Evolutionary conservation across 2,329 filamentous ascomycete genomes (phyloP).

Genomic region (Lojkania enalia): DNA sequence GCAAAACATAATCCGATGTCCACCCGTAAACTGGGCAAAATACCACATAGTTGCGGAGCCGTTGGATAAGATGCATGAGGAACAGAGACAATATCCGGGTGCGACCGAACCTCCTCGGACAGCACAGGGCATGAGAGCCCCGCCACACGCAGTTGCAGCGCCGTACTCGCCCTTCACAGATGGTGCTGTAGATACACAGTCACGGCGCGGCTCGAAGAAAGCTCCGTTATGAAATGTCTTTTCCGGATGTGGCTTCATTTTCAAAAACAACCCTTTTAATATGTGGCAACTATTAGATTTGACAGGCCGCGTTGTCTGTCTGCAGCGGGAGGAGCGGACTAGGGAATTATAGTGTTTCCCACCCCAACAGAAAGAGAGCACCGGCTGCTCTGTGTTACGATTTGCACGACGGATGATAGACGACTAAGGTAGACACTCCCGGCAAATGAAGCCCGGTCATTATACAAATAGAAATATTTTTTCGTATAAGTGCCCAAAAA

Average conservation of each 20-base stretch:
- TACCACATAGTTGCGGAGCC: constrained; percentile 88
- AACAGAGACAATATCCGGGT: constrained; percentile 63
- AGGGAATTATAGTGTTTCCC: constrained; percentile 6
- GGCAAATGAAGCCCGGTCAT: too few species aligned
- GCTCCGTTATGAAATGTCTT: constrained; percentile 31
- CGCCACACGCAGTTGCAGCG: constrained; percentile 58
- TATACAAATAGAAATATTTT: too few species aligned
- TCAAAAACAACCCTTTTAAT: neutral
- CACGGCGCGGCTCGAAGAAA: constrained; percentile 38
- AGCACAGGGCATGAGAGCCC: constrained; percentile 44
- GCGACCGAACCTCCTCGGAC: constrained; percentile 45
- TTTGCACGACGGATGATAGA: constrained; percentile 33
- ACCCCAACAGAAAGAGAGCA: constrained; percentile 26
- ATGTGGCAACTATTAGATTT: neutral
- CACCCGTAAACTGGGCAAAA: constrained; percentile 91
- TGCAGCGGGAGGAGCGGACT: neutral
- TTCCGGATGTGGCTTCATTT: too few species aligned
- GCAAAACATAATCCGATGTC: constrained; percentile 82
- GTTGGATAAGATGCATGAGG: constrained; percentile 80
- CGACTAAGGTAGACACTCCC: constrained; percentile 15
- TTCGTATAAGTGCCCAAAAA: too few species aligned
- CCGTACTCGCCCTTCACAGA: constrained; percentile 65
- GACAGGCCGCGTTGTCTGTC: too few species aligned
- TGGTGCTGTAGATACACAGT: constrained; percentile 41
- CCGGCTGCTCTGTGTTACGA: constrained; percentile 28